A percentile compares a stretch with the other conserved stretches of the same genome.
Conservation (phyloP, 108 stramenopile species). For the Discostella stelligeroides region DNA sequence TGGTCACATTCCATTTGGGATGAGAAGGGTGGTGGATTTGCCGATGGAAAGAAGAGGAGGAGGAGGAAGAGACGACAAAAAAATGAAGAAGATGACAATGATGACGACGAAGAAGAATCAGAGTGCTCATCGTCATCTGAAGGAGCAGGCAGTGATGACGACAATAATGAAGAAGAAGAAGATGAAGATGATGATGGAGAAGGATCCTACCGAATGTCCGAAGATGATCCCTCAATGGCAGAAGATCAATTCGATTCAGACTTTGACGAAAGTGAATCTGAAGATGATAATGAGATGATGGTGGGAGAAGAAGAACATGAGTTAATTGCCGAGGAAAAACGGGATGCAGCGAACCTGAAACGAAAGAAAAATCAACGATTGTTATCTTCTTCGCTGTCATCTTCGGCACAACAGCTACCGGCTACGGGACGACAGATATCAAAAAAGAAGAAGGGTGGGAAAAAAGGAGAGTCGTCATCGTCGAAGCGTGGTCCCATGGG, state of each 20-base stretch:
- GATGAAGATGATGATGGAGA: not conserved
- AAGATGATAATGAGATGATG: conserved; percentile 55
- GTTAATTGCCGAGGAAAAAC: conserved; percentile 53
- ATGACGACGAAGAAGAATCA: not conserved
- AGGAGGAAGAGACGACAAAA: conserved; percentile 2
- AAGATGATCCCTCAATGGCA: conserved; percentile 65
- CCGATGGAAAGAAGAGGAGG: conserved; percentile 29
- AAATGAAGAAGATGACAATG: not conserved
- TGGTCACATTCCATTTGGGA: conserved; percentile 90
- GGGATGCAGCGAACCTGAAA: conserved; percentile 22
- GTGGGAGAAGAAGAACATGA: conserved; percentile 54
- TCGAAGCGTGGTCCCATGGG: conserved; percentile 55
- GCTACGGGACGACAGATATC: conserved; percentile 51
- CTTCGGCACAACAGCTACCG: no score
- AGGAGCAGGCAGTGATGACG: not conserved
- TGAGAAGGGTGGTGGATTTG: conserved; percentile 65
- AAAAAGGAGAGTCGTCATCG: conserved; percentile 12
- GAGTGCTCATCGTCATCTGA: conserved; percentile 1
- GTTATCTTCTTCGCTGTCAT: no score
- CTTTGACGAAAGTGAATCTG: conserved; percentile 82
- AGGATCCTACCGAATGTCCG: conserved; percentile 65
- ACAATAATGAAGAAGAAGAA: conserved; percentile 2
- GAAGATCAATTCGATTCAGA: conserved; percentile 89
- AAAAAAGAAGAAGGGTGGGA: conserved; percentile 41
- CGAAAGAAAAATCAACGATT: conserved; percentile 38